Percentiles rank a stretch among this genome's conserved stretches.
Conservation (phyloP, 345 rosid genomes). For the Turnera subulata region DNA sequence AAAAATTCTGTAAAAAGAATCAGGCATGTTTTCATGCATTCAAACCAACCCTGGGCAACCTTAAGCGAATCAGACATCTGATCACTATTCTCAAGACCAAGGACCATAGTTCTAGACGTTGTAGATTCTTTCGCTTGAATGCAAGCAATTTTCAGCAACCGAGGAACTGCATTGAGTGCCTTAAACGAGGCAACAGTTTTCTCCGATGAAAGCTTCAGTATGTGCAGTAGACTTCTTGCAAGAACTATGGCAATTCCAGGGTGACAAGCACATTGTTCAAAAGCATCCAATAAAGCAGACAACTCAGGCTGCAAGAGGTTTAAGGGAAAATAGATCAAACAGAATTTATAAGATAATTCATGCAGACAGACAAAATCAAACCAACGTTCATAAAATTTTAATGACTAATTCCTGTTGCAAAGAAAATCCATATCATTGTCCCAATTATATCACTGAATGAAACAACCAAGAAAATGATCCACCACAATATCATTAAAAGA, state of each 20-base stretch:
- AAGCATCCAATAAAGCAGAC: slow-evolving; percentile 77
- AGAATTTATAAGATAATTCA: neutral
- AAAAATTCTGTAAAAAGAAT: slow-evolving; percentile 57
- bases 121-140: slow-evolving; percentile 62
- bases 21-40: slow-evolving; percentile 61
- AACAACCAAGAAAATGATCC: neutral
- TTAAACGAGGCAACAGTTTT: slow-evolving; percentile 65
- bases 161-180: slow-evolving; percentile 62
- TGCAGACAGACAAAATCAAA: neutral
- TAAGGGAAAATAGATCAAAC: slow-evolving; percentile 2
- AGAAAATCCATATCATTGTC: neutral
- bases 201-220: slow-evolving; percentile 62
- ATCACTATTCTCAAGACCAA: slow-evolving; percentile 25
- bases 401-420: neutral
- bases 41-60: slow-evolving; percentile 42
- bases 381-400: neutral
- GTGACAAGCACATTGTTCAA: slow-evolving; percentile 74
- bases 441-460: neutral
- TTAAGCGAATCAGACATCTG: slow-evolving; percentile 32
- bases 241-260: slow-evolving; percentile 60
- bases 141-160: slow-evolving; percentile 74
- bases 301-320: slow-evolving; percentile 59
- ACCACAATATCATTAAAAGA: slow-evolving; percentile 7
- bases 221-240: slow-evolving; percentile 59
- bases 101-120: slow-evolving; percentile 28